Evolutionary conservation across 176 grass and related monocot species (phyloP).

Genomic region (Hyparrhenia diplandra): DNA sequence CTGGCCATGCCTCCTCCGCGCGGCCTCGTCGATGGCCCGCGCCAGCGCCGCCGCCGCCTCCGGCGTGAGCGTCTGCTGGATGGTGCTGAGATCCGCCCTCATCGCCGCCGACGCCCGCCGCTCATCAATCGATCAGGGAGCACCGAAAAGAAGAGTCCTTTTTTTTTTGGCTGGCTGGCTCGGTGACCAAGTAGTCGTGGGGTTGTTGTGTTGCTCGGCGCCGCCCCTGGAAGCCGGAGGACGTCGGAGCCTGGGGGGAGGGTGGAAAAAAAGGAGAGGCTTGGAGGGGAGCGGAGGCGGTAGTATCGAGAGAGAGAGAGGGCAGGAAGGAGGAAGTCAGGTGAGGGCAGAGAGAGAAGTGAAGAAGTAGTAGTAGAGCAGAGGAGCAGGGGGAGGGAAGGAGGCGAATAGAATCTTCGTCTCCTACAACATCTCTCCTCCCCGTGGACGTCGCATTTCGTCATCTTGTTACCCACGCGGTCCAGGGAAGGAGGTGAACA

Average conservation of each 20-base stretch:
- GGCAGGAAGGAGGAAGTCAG: conserved; percentile 2
- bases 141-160: background rate
- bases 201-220: background rate
- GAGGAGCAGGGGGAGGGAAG: conserved; percentile 15
- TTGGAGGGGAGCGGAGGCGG: conserved; percentile 29
- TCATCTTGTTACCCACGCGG: background rate
- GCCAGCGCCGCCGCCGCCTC: conserved; percentile 72
- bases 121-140: conserved; percentile 47
- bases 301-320: conserved; percentile 42
- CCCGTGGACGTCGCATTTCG: conserved; percentile 11
- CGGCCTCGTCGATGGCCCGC: conserved; percentile 73
- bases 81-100: conserved; percentile 92
- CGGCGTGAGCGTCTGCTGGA: conserved; percentile 87
- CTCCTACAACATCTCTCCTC: conserved; percentile 26
- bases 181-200: background rate
- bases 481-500: background rate
- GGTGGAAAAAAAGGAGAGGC: conserved; percentile 7
- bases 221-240: background rate
- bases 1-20: conserved; percentile 54
- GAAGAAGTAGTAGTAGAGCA: background rate
- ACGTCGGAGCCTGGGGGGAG: background rate
- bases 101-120: conserved; percentile 36
- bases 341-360: conserved; percentile 4
- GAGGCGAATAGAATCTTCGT: conserved; percentile 54
- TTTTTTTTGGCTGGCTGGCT: too few relatives aligned